Evolutionary conservation across 164 flowering plant species (phyloP).

Genomic region (Kalanchoe fedtschenkoi): DNA sequence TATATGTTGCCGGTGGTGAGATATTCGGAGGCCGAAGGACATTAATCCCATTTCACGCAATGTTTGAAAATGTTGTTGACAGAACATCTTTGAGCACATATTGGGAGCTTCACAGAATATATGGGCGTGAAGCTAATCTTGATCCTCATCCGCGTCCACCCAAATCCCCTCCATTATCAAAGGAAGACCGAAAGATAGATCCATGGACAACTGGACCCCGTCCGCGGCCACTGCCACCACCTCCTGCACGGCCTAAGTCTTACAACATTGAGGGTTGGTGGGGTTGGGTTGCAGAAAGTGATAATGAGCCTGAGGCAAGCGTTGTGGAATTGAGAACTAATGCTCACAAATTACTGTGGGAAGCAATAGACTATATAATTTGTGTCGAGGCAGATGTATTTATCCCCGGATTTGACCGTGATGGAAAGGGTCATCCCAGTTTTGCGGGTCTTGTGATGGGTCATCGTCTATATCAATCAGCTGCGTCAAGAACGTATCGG

Average conservation of each 20-base stretch:
- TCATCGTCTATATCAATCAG: constrained; percentile 76
- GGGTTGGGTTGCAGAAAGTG: constrained; percentile 98
- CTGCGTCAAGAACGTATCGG: constrained; percentile 63
- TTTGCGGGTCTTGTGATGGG: constrained; percentile 90
- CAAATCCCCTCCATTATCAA: constrained; percentile 26
- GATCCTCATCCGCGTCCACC: constrained; percentile 18
- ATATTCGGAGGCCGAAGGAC: constrained; percentile 88
- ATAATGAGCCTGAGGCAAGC: constrained; percentile 82
- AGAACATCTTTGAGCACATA: constrained; percentile 65
- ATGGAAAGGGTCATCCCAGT: constrained; percentile 88
- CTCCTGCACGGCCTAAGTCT: constrained; percentile 79
- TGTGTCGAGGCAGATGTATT: constrained; percentile 84
- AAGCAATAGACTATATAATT: constrained; percentile 74
- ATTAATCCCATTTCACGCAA: constrained; percentile 73
- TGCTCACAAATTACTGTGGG: constrained; percentile 97
- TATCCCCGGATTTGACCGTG: constrained; percentile 85
- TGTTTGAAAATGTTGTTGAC: constrained; percentile 94
- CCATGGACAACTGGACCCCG: constrained; percentile 85
- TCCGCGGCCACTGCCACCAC: constrained; percentile 97
- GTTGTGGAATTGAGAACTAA: constrained; percentile 75
- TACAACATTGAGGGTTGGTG: constrained; percentile 97
- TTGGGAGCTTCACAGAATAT: constrained; percentile 55
- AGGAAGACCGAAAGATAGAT: constrained; percentile 33
- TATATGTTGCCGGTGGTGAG: constrained; percentile 89
- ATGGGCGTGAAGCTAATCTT: constrained; percentile 62